Evolutionary conservation across 495 filamentous ascomycete species (phyloP).

Genomic region (Neurospora sp.): DNA sequence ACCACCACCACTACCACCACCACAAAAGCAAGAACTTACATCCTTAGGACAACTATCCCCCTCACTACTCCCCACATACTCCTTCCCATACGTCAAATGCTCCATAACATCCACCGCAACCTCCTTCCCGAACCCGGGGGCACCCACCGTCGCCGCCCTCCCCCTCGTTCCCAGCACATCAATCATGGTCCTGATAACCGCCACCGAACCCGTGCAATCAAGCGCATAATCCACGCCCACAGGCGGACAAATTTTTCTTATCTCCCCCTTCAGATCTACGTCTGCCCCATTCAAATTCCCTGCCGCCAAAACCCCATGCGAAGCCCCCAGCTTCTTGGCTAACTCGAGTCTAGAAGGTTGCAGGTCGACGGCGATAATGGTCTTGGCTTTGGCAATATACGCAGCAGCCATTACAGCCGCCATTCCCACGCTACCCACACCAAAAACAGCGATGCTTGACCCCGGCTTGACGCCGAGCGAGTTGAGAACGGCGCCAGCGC

Average conservation of each 20-base stretch:
- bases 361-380: constrained; percentile 57
- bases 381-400: constrained; percentile 4
- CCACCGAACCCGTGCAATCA: constrained; percentile 31
- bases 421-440: constrained; percentile 62
- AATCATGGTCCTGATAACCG: constrained; percentile 23
- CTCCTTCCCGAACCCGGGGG: constrained; percentile 19
- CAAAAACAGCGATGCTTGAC: constrained; percentile 57
- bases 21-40: no score
- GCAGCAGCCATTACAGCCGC: constrained; percentile 44
- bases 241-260: constrained; percentile 16
- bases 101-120: constrained; percentile 18
- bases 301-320: constrained; percentile 23
- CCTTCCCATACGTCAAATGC: constrained; percentile 21
- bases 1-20: neutral
- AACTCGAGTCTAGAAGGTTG: constrained; percentile 47
- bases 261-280: constrained; percentile 15
- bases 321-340: constrained; percentile 49
- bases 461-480: constrained; percentile 39
- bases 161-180: constrained; percentile 27
- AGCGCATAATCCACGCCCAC: constrained; percentile 29
- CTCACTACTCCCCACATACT: constrained; percentile 23
- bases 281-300: no score
- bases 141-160: constrained; percentile 33
- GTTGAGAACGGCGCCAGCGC: constrained; percentile 34
- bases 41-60: constrained; percentile 16